A percentile compares a stretch with the other conserved stretches of the same genome.
These are phyloP conservation scores for Lophium mytilinum DNA, from an alignment of 495 filamentous ascomycete species.

Conservation along the genomic window DNA sequence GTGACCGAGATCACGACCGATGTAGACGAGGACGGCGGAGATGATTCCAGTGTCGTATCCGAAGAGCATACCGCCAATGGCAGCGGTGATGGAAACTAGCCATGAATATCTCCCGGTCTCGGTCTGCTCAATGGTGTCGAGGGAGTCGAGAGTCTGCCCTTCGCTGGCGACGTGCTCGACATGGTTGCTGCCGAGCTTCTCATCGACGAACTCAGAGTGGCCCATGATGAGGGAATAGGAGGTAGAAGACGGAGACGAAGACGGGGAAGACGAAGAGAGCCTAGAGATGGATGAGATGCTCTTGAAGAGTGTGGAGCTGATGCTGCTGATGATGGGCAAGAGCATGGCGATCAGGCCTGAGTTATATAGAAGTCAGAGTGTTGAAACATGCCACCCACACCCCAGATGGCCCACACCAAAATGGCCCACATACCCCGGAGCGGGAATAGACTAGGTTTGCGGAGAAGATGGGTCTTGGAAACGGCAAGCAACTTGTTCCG, in stretches of 20 bases:
- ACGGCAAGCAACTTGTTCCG: not conserved
- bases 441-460: not conserved
- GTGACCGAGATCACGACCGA: constrained; percentile 32
- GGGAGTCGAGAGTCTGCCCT: constrained; percentile 9
- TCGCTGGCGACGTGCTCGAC: constrained; percentile 1
- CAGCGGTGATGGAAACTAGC: constrained; percentile 37
- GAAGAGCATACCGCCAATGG: constrained; percentile 18
- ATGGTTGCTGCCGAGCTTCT: constrained; percentile 7
- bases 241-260: too few species aligned
- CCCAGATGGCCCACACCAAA: too few species aligned
- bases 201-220: not conserved
- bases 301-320: constrained; percentile 7
- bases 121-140: constrained; percentile 30
- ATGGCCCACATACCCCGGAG: too few species aligned
- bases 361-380: too few species aligned
- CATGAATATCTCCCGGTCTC: constrained; percentile 30
- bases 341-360: too few species aligned
- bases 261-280: not conserved
- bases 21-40: constrained; percentile 40
- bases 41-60: constrained; percentile 47
- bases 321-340: too few species aligned
- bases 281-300: not conserved
- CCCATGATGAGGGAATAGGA: not conserved
- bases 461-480: not conserved
- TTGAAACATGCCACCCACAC: too few species aligned